phyloP scores from a whole-genome alignment of 2,329 filamentous ascomycete genomes.

The Calonectria pauciramosa region DNA sequence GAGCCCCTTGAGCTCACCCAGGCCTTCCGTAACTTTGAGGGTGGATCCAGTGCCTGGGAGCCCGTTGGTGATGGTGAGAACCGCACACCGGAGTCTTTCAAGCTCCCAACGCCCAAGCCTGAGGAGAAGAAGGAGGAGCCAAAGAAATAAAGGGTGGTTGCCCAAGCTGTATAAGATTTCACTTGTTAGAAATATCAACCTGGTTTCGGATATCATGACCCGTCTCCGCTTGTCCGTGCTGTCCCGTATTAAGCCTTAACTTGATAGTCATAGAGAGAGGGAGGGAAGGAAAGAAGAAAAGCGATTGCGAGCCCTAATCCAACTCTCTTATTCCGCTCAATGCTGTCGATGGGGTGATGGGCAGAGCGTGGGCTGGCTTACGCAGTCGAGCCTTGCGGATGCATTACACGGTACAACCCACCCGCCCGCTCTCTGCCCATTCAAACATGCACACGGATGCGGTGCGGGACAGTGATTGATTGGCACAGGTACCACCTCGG shows the following conservation, averaged over 20 bases:
- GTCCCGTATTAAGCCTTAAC: conserved; percentile 23
- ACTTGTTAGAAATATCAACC: conserved; percentile 49
- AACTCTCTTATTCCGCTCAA: conserved; percentile 12
- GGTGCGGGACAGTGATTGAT: conserved; percentile 37
- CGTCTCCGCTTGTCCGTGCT: conserved; percentile 20
- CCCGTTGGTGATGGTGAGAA: conserved; percentile 78
- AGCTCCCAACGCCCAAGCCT: conserved; percentile 94
- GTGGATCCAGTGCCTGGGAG: conserved; percentile 81
- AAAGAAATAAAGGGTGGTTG: conserved; percentile 79
- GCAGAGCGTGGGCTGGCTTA: conserved; percentile 25
- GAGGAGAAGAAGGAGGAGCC: conserved; percentile 91
- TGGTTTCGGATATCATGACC: conserved; percentile 38
- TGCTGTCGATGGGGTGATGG: conserved; percentile 9
- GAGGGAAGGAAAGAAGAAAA: not conserved
- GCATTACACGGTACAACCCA: conserved; percentile 14
- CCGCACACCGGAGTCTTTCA: conserved; percentile 88
- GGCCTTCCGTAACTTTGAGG: conserved; percentile 98
- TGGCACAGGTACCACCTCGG: conserved; percentile 31
- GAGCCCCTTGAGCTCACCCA: conserved; percentile 98
- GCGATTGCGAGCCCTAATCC: not conserved
- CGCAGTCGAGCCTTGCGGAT: conserved; percentile 30
- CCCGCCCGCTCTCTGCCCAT: not conserved
- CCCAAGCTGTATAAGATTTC: conserved; percentile 49
- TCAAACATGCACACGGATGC: conserved; percentile 16
- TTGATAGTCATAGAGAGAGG: not conserved